Percentiles rank a stretch among this genome's conserved stretches.
Evolutionary conservation across 345 rosid genomes (phyloP).

Genomic region (Clausena lansium): DNA sequence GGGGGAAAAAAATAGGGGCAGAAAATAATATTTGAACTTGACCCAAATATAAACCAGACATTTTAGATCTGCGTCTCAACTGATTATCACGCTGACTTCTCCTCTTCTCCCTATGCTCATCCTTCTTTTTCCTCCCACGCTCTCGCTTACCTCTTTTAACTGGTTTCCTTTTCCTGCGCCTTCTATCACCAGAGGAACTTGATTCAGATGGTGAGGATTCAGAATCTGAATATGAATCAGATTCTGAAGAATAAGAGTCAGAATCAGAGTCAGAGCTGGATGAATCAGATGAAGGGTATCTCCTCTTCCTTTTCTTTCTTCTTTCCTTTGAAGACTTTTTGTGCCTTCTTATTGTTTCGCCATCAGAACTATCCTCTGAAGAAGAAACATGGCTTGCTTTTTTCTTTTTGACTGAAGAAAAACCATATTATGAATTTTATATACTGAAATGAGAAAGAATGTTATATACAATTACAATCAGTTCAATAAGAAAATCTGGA

Average conservation of each 20-base stretch:
- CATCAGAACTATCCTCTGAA: constrained; percentile 56
- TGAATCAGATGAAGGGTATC: constrained; percentile 83
- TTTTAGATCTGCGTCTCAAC: constrained; percentile 45
- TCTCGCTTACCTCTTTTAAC: constrained; percentile 44
- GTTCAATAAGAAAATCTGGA: background rate
- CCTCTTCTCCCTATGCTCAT: constrained; percentile 44
- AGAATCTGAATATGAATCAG: constrained; percentile 53
- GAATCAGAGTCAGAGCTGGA: constrained; percentile 64
- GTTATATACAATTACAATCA: background rate
- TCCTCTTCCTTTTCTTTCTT: constrained; percentile 60
- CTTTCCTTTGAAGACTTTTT: constrained; percentile 54
- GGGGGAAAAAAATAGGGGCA: background rate
- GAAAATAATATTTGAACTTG: background rate
- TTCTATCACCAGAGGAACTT: constrained; percentile 75
- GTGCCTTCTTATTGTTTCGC: constrained; percentile 34
- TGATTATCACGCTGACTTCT: constrained; percentile 36
- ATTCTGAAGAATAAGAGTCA: constrained; percentile 41
- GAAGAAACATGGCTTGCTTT: constrained; percentile 47
- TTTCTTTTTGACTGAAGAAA: constrained; percentile 59
- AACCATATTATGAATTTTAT: constrained; percentile 10
- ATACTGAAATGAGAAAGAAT: background rate
- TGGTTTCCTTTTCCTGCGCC: constrained; percentile 61
- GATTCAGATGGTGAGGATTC: constrained; percentile 58
- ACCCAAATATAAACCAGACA: constrained; percentile 34
- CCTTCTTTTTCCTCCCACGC: constrained; percentile 44